Base-by-base conservation (phyloP, 371 early-diverging fungal species). In the Mucor sp. region DNA sequence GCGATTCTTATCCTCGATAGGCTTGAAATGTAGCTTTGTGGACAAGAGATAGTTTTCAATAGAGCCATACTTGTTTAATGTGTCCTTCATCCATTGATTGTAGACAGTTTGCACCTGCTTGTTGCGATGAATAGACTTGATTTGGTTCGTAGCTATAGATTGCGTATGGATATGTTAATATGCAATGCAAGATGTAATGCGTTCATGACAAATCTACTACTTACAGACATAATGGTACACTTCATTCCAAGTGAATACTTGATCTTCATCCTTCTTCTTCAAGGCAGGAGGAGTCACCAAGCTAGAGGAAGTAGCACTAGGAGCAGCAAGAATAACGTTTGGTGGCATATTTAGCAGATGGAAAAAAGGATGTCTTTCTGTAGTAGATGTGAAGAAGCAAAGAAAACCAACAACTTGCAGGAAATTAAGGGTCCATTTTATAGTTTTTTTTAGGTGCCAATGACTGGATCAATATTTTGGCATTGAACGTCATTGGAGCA, bases 21-120 rank as follows among this genome's bases (percentile, higher is more conserved):
- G 57, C 57, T 71, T 60, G 48, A 58, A 72, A 3, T 66, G 68
- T 0, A 82, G 62, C 58, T 79, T 81, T 37, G 64, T 76, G 14
- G 68, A 35, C 41, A 65, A 63, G 4, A 82, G 65, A 39, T 77
- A 82, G 56, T 58, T 60, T 9, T 71, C 70, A 19, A 82, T 75
- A 0, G 82, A 70, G 14, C 82, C 82, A 32, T 81, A 69, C 35
- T 69, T 55, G 25, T 43, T 28, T 11, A 71, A 43, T 19, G 68
- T 67, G 19, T 71, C 64, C 41, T 67, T 67, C 60, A 67, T 71
- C 71, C 71, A 71, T 41, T 67, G 23, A 6, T 71, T 39, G 37
- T 71, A 71, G 5, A 44, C 41, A 19, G 44, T 32, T 60, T 71
- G 71, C 6, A 71, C 71, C 15, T 63, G 32, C 25, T 63, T 60